Base-by-base conservation (phyloP, 129 eudicot species). In the Artemisia annua region DNA sequence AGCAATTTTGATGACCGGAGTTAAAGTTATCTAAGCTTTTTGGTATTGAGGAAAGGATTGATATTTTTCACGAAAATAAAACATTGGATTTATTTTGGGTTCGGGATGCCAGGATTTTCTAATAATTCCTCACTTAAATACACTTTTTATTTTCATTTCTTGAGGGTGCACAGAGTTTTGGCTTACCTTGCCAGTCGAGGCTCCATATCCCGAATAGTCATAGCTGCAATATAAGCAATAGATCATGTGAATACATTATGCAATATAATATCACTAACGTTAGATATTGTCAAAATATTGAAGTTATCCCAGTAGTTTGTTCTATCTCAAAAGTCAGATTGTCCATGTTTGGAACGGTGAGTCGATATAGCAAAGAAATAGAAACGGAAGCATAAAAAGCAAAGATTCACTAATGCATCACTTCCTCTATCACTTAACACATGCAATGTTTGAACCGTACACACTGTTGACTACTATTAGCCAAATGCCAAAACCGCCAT, bases 161-260 rank as follows among this genome's bases (percentile, higher is more conserved):
- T 5, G 7, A 32, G 7, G 43, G 7, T 39, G 46, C 10, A 7
- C 46, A 39, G 46, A 39, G 30, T 43, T 53, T 77, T 63, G 48
- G 71, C 85, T 82, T 82, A 93, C 98, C 97, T 94, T 94, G 81
- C 98, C 98, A 6, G 96, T 75, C 57, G 98, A 94, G 65, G 87
- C 96, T 77, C 98, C 98, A 81, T 94, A 94, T 79, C 98, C 98
- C 1, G 98, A 87, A 80, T 94, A 94, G 70, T 94, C 98, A 82
- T 94, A 94, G 84, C 98, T 94, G 93, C 84, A 85, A 82, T 46
- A 69, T 19, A 70, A 66, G 55, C 51, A 61, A 83, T 35, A 72
- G 1, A 17, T 10, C 72, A n/a, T 43, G 77, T 32, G 22, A 71
- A 20, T 48, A 52, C 50, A 43, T 43, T 61, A 8, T 8, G 5